Base-by-base conservation (phyloP, 2,329 filamentous ascomycete species). In the Venturiaceae sp. region DNA sequence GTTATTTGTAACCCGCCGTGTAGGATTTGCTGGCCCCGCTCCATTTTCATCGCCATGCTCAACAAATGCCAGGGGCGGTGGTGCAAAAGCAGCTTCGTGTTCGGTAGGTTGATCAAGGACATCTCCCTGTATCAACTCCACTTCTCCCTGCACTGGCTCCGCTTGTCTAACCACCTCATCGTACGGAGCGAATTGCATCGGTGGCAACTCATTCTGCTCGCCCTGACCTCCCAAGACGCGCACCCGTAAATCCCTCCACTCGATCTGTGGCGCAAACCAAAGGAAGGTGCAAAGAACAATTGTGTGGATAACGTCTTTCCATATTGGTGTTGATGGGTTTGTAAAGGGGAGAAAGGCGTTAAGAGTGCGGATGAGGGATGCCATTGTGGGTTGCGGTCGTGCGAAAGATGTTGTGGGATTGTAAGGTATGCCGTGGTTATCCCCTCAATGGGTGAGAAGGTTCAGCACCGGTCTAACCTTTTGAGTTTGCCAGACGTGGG, bases 331-430 rank as follows among this genome's bases (percentile, higher is more conserved):
- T 4, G 71, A 69, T 1, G 73, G 72, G 19, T 73, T 73, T 39
- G 77, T 76, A 64, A 79, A 79, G 0, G 77, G 77, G 3, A 79
- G 66, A 13, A 79, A 68, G 60, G 67, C 64, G 62, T 78, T 78
- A 19, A 78, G 3, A 46, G 19, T 62, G 26, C 57, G n/a, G 14
- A 63, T 57, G 34, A 63, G 61, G 53, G 37, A 57, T 36, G 63
- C 76, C 3, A 69, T 69, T 28, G 79, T 54, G 50, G 44, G n/a
- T n/a, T n/a, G n/a, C n/a, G n/a, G n/a, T n/a, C n/a, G n/a, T n/a
- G n/a, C n/a, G n/a, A n/a, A n/a, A n/a, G n/a, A n/a, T n/a, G n/a
- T n/a, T n/a, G n/a, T 7, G 23, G 44, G 19, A 8, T 16, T n/a
- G 44, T 16, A 50, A 26, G 5, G 41, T 26, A 21, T 47, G 41